Percentiles rank a stretch among this genome's conserved stretches.
These are phyloP conservation scores for Fusarium stilboides DNA, from an alignment of 2,329 filamentous ascomycete species.

Conservation along the genomic window DNA sequence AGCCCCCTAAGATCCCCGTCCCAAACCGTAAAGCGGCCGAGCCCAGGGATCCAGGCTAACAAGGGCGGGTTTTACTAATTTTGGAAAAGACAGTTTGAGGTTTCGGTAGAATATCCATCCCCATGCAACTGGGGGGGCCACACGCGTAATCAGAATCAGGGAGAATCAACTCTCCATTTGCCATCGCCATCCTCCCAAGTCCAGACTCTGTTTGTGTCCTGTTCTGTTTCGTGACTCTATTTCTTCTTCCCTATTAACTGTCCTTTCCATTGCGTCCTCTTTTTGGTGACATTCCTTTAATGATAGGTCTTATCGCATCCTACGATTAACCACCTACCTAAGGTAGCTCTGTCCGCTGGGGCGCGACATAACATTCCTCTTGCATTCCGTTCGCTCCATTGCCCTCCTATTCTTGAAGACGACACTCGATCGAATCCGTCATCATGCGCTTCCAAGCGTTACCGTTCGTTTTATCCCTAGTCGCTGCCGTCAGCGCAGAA, in stretches of 20 bases:
- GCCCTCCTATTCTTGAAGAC: slow-evolving; percentile 1
- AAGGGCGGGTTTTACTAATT: slow-evolving; percentile 20
- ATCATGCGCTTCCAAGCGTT: slow-evolving; percentile 51
- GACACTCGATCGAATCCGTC: slow-evolving; percentile 12
- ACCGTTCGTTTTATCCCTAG: slow-evolving; percentile 56
- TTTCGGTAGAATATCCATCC: slow-evolving; percentile 5
- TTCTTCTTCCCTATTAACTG: slow-evolving; percentile 1
- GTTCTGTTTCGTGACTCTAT: slow-evolving; percentile 2
- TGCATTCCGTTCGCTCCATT: background rate
- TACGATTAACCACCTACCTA: background rate
- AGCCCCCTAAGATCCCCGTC: slow-evolving; percentile 12
- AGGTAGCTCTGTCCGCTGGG: slow-evolving; percentile 25
- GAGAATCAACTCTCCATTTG: slow-evolving; percentile 13
- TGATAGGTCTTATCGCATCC: slow-evolving; percentile 21
- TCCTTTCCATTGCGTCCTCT: slow-evolving; percentile 1
- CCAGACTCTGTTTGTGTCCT: slow-evolving; percentile 12
- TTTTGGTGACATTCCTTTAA: slow-evolving; percentile 27
- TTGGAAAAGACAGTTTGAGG: slow-evolving; percentile 44
- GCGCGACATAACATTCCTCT: slow-evolving; percentile 16
- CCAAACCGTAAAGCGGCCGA: background rate
- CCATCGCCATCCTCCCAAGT: slow-evolving; percentile 4
- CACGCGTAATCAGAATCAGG: slow-evolving; percentile 46
- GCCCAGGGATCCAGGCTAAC: background rate
- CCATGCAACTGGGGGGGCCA: slow-evolving; percentile 17
- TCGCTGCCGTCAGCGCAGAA: slow-evolving; percentile 53